phyloP scores from a whole-genome alignment of 371 early-diverging fungal species.

The Mortierella sp. region DNA sequence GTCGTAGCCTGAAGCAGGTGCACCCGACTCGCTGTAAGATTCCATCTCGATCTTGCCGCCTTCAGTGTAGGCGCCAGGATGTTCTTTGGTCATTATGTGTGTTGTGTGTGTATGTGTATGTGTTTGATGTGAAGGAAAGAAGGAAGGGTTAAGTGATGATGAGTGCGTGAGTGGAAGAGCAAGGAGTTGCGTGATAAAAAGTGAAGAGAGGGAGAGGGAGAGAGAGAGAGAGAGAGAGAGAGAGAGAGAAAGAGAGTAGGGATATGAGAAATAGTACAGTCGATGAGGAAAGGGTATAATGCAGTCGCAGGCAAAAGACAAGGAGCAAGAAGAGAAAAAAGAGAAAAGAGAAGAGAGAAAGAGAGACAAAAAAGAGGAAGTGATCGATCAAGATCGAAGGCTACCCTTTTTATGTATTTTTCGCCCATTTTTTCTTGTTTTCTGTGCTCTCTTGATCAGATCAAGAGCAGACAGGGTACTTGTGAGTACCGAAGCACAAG shows the following conservation, averaged over 20 bases:
- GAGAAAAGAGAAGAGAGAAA: not conserved
- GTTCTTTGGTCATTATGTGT: constrained; percentile 32
- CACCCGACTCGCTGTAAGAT: constrained; percentile 21
- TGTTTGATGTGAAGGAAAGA: not conserved
- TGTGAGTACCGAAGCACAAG: not conserved
- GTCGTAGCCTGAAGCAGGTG: constrained; percentile 12
- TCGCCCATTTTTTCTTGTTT: not conserved
- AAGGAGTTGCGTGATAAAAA: too few species aligned
- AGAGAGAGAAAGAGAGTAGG: not conserved
- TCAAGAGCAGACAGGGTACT: not conserved
- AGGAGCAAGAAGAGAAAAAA: not conserved
- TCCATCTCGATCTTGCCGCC: constrained; percentile 45
- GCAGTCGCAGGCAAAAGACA: constrained; percentile 8
- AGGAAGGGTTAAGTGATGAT: not conserved
- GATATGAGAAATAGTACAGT: not conserved
- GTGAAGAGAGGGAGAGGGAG: not conserved
- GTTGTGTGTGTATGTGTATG: not conserved
- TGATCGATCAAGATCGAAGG: not conserved
- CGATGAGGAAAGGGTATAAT: constrained; percentile 1
- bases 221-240: not conserved
- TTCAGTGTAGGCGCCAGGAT: constrained; percentile 17
- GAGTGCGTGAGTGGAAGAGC: not conserved
- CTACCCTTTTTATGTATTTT: not conserved
- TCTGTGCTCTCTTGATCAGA: constrained; percentile 5
- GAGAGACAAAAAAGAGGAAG: not conserved